A percentile compares a stretch with the other conserved stretches of the same genome.
Conservation (phyloP, 768 basidiomycete genomes). For the Psilocybe subaeruginosa region DNA sequence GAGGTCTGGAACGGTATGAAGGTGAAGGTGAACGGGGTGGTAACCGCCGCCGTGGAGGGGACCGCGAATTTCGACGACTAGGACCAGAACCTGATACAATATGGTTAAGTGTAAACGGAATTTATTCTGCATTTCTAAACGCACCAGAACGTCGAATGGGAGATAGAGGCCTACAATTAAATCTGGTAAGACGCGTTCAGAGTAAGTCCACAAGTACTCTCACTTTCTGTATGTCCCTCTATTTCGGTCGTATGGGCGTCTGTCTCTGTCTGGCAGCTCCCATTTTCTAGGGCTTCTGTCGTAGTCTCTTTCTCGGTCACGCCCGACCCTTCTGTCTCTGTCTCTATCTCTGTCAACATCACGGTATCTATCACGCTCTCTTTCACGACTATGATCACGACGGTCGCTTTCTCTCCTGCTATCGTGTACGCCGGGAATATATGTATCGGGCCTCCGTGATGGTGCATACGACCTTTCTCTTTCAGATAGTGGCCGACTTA, state of each 20-base stretch:
- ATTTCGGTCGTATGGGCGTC: constrained; percentile 26
- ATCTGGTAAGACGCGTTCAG: background rate
- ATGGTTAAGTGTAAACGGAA: background rate
- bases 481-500: constrained; percentile 16
- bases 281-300: constrained; percentile 25
- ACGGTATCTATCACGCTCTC: constrained; percentile 15
- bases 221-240: constrained; percentile 28
- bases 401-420: constrained; percentile 27
- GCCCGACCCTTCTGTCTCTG: constrained; percentile 17
- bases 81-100: constrained; percentile 11
- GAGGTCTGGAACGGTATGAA: constrained; percentile 19
- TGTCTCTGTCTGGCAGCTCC: constrained; percentile 27
- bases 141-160: constrained; percentile 15
- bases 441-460: constrained; percentile 31
- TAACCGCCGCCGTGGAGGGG: constrained; percentile 27
- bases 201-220: background rate
- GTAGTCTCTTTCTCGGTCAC: constrained; percentile 14
- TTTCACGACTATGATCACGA: constrained; percentile 28
- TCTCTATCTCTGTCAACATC: constrained; percentile 21
- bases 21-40: constrained; percentile 22
- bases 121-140: background rate
- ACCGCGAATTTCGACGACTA: constrained; percentile 27
- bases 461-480: constrained; percentile 23
- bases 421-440: constrained; percentile 31
- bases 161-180: constrained; percentile 15